A percentile compares a stretch with the other conserved stretches of the same genome.
Evolutionary conservation across 2,329 filamentous ascomycete genomes (phyloP).

Genomic region (Dryadomyces quercivorus): DNA sequence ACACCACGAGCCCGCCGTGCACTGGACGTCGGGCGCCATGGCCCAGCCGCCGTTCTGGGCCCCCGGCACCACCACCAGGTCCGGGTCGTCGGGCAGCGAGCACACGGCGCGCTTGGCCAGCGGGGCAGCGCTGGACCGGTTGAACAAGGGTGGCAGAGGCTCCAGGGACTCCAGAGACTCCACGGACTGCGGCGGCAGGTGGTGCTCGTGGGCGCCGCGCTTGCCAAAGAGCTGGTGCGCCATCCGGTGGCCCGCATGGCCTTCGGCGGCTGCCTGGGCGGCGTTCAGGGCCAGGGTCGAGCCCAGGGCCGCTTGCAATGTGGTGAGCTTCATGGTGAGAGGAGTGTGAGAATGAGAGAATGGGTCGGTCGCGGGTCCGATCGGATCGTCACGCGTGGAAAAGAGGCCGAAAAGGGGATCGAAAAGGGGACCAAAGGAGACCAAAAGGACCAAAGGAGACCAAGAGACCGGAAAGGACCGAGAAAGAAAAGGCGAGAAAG

Average conservation of each 20-base stretch:
- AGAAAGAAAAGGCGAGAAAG: no score
- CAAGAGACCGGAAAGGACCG: background rate
- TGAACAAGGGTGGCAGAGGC: constrained; percentile 5
- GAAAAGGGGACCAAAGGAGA: background rate
- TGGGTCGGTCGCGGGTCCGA: no score
- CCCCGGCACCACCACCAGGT: constrained; percentile 57
- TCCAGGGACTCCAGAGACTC: constrained; percentile 9
- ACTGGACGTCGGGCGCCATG: constrained; percentile 63
- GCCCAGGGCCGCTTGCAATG: constrained; percentile 35
- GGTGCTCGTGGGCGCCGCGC: constrained; percentile 21
- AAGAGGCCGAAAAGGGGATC: background rate
- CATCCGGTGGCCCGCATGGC: constrained; percentile 24
- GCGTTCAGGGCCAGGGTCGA: constrained; percentile 35
- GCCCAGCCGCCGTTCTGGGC: constrained; percentile 63
- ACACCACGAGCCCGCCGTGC: constrained; percentile 56
- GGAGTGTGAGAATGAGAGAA: background rate
- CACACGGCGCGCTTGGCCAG: constrained; percentile 42
- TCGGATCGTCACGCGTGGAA: no score
- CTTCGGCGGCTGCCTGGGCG: constrained; percentile 24
- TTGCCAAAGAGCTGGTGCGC: constrained; percentile 18
- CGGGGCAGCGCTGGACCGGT: constrained; percentile 3
- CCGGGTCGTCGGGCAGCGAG: constrained; percentile 52
- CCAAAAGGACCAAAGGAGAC: background rate
- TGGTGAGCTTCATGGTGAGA: constrained; percentile 38
- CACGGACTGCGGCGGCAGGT: constrained; percentile 10